Base-by-base conservation (phyloP, 1,139 yeast species). In the Pneumocystis jirovecii region DNA sequence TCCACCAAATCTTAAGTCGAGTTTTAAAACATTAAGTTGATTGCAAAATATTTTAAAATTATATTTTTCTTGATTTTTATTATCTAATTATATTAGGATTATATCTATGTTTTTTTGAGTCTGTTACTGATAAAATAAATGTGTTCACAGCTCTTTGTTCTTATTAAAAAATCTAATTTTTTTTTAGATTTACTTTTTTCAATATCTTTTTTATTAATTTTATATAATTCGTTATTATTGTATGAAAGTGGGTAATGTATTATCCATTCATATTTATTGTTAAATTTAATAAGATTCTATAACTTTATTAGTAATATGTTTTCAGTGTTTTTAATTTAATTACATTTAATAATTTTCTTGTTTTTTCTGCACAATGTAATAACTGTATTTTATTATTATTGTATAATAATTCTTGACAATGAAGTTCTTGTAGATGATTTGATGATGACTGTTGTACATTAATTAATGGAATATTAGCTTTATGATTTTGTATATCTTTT, bases 1-100 rank as follows among this genome's bases (percentile, higher is more conserved):
- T 44, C 81, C 82, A 62, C 85, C 88, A 69, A 86, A 74, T 69
- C 85, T 84, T 64, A 89, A 73, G 70, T 85, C 85, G 63, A 89
- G 76, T 68, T 83, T 83, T 72, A 89, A 78, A 4, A 89, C 80
- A 65, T 82, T 82, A 73, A 86, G 82, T 57, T 81, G 81, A 3
- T 21, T 42, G 25, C 7, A n/a, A 42, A 42, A 42, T 42, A 19
- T 1, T 17, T 6, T 42, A 42, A 42, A 42, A n/a, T 42, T n/a
- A 19, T 42, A 10, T 42, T n/a, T 42, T 42, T 42, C 19, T 42
- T 42, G 50, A n/a, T 42, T 8, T 42, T 7, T 42, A 42, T 42
- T 42, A n/a, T 42, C 50, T 42, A 42, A 42, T n/a, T 42, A 42
- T 15, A 42, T 42, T 42, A 42, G 50, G n/a, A 42, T 19, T 42